Evolutionary conservation across 805 yeast species (phyloP), one percentile per base, ranked within the genome.

Genomic region (Candida nitratophila): DNA sequence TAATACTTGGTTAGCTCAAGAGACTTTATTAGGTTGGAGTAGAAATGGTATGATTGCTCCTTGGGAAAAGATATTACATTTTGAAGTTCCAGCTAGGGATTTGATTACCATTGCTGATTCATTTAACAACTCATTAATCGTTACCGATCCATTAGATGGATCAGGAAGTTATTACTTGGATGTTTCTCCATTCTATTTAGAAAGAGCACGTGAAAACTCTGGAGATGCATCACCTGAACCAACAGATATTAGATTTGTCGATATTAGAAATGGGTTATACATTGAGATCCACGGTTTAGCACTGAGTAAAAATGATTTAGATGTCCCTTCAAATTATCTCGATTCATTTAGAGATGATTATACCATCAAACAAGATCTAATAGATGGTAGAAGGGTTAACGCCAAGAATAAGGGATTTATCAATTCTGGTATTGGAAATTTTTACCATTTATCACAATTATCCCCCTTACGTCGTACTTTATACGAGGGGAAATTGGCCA

Each of bases 201-300:
- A 75, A 51, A 69, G 82, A 39, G 68, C 68, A 1, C 56, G 66
- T 31, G 69, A 72, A 33, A 74, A 76, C 49, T 73, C 74, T 44
- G 73, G 71, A 40, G 61, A 67, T 47, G 64, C 68, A 14, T 55
- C 78, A 47, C 69, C 74, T 47, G 63, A 77, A 61, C 46, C 52
- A 5, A 51, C 64, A 19, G 81, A 76, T 54, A 73, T 80, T 9
- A 68, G 84, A 48, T 76, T 81, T 53, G 76, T 81, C 44, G 86
- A 81, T 55, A 66, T 71, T 15, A 73, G 74, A 44, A 72, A 81
- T 2, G 86, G 86, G 10, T 56, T 71, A 11, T 81, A 76, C 52
- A 66, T 81, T 44, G 85, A 80, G 51, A 68, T 81, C 43, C 72
- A 77, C 3, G 87, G 81, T 4, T 54, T 72, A 31, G 61, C 69